Conservation (phyloP, 1,284 basidiomycete species). For the Microbotryum silenes-acaulis region DNA sequence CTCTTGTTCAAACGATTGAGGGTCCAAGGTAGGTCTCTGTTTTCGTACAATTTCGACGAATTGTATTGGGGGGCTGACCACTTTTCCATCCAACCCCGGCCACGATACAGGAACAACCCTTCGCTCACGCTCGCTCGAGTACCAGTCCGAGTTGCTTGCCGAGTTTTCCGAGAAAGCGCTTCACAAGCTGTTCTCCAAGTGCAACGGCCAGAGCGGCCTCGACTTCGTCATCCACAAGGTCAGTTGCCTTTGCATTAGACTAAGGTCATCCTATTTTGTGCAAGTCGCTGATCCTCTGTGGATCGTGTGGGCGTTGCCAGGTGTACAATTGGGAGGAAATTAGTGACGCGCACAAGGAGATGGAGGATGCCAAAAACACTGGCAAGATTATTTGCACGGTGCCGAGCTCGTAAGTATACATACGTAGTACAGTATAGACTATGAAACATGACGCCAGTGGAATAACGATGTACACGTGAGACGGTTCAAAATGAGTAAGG, state of each 20-base stretch:
- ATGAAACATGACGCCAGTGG: too few relatives aligned
- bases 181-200: conserved; percentile 49
- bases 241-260: conserved; percentile 15
- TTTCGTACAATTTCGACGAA: background rate
- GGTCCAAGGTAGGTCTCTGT: conserved; percentile 53
- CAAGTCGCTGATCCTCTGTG: background rate
- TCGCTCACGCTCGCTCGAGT: conserved; percentile 65
- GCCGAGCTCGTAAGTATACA: background rate
- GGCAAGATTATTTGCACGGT: conserved; percentile 45
- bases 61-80: background rate
- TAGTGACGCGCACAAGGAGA: conserved; percentile 72
- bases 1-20: conserved; percentile 79
- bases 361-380: conserved; percentile 71
- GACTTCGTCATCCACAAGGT: conserved; percentile 71
- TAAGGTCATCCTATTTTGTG: conserved; percentile 11
- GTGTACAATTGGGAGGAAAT: conserved; percentile 78
- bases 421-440: too few relatives aligned
- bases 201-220: conserved; percentile 49
- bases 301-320: conserved; percentile 38
- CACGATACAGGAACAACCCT: conserved; percentile 58
- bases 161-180: conserved; percentile 56
- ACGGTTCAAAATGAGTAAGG: too few relatives aligned
- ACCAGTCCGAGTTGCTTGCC: conserved; percentile 69
- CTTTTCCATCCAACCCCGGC: background rate
- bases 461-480: too few relatives aligned